Percentiles rank a stretch among this genome's conserved stretches.
Evolutionary conservation across 2,329 filamentous ascomycete genomes (phyloP).

Genomic region (Paradendryphiella salina): DNA sequence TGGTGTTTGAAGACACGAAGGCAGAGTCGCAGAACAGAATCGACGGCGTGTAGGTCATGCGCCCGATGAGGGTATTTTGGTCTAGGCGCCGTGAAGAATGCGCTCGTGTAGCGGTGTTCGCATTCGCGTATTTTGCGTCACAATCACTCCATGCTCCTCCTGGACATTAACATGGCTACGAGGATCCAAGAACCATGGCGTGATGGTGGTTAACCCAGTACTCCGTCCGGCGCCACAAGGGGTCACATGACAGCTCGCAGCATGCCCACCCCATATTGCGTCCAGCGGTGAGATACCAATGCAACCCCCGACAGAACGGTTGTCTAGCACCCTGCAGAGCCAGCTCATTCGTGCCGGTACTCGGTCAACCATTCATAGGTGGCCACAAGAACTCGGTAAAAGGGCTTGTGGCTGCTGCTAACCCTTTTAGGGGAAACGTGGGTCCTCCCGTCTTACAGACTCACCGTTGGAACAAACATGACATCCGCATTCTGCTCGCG

Average conservation of each 20-base stretch:
- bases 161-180: conserved; percentile 8
- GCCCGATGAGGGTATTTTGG: conserved; percentile 12
- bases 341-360: conserved; percentile 13
- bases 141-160: conserved; percentile 3
- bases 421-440: conserved; percentile 17
- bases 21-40: conserved; percentile 1
- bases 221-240: conserved; percentile 9
- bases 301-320: conserved; percentile 23
- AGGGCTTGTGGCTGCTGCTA: conserved; percentile 18
- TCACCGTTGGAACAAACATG: conserved; percentile 26
- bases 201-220: conserved; percentile 12
- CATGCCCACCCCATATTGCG: conserved; percentile 11
- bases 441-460: conserved; percentile 21
- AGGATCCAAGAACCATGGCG: neutral
- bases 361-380: conserved; percentile 20
- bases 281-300: conserved; percentile 29
- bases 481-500: conserved; percentile 3
- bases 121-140: conserved; percentile 8
- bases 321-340: conserved; percentile 18
- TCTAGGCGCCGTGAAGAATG: conserved; percentile 2
- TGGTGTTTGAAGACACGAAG: conserved; percentile 2
- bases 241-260: conserved; percentile 26
- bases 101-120: conserved; percentile 23
- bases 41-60: conserved; percentile 1
- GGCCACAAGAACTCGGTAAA: conserved; percentile 14